A percentile compares a stretch with the other conserved stretches of the same genome.
These are phyloP conservation scores for Somion occarium DNA, from an alignment of 1,284 basidiomycete species.

Conservation along the genomic window DNA sequence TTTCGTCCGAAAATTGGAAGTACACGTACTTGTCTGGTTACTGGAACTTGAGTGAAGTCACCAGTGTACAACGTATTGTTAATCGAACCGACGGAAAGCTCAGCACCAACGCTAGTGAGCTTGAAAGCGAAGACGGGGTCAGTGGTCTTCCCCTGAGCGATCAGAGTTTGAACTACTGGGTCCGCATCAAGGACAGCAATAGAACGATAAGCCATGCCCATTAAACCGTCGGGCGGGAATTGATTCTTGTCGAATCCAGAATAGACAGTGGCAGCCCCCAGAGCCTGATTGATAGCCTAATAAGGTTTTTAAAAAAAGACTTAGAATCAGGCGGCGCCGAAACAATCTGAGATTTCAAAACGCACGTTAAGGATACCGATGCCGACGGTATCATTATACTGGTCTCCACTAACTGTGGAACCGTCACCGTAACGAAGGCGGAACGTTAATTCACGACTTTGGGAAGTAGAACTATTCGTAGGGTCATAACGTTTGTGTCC, in stretches of 20 bases:
- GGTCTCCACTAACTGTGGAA: constrained; percentile 26
- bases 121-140: constrained; percentile 36
- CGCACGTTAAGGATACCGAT: constrained; percentile 14
- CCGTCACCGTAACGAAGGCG: constrained; percentile 28
- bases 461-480: constrained; percentile 23
- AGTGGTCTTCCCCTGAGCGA: constrained; percentile 18
- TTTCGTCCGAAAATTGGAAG: background rate
- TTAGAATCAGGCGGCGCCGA: constrained; percentile 5
- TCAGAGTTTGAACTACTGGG: constrained; percentile 19
- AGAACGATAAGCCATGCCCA: constrained; percentile 25
- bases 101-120: constrained; percentile 24
- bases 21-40: constrained; percentile 20
- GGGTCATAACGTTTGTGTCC: constrained; percentile 32
- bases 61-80: constrained; percentile 17
- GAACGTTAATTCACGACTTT: constrained; percentile 19
- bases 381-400: constrained; percentile 30
- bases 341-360: background rate
- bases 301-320: background rate
- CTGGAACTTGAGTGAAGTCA: constrained; percentile 18
- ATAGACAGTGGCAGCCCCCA: constrained; percentile 3
- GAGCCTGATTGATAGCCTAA: constrained; percentile 2
- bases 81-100: constrained; percentile 38
- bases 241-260: background rate
- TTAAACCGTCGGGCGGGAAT: constrained; percentile 29
- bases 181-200: constrained; percentile 20